Evolutionary conservation across 345 rosid species (phyloP).

Genomic region (Dimocarpus longan): DNA sequence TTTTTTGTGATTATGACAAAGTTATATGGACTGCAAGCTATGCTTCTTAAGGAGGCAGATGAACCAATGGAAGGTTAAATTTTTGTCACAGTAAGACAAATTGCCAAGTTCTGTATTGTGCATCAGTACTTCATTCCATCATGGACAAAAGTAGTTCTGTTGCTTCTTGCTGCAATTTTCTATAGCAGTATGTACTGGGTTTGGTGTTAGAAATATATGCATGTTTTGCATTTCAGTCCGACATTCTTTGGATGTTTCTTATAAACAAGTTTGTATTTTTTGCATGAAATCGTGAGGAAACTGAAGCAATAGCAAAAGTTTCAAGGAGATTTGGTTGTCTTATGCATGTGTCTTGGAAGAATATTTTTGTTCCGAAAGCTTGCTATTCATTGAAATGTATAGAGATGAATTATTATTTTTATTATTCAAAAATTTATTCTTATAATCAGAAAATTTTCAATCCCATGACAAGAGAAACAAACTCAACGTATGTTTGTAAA

Average conservation of each 20-base stretch:
- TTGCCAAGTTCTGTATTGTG: slow-evolving; percentile 1
- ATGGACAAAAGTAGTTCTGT: slow-evolving; percentile 1
- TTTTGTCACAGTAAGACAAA: not conserved
- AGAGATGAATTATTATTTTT: too few relatives aligned
- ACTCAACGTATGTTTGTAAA: too few relatives aligned
- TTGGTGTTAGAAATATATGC: not conserved
- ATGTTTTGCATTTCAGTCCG: not conserved
- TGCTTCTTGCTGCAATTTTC: slow-evolving; percentile 6
- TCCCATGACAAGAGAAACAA: too few relatives aligned
- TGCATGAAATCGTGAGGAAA: not conserved
- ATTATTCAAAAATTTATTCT: too few relatives aligned
- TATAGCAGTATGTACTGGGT: not conserved
- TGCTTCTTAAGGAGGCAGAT: not conserved
- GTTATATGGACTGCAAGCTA: not conserved
- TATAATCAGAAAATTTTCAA: too few relatives aligned
- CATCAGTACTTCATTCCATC: not conserved
- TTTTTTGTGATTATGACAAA: slow-evolving; percentile 1
- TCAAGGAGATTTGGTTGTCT: not conserved
- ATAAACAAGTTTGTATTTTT: not conserved
- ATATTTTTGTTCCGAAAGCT: too few relatives aligned
- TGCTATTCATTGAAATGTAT: too few relatives aligned
- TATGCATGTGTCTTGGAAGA: not conserved
- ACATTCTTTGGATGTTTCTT: not conserved
- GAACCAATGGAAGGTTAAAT: not conserved
- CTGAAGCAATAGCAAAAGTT: not conserved